Evolutionary conservation across 2,329 filamentous ascomycete genomes (phyloP).

Genomic region (Parascedosporium putredinis): DNA sequence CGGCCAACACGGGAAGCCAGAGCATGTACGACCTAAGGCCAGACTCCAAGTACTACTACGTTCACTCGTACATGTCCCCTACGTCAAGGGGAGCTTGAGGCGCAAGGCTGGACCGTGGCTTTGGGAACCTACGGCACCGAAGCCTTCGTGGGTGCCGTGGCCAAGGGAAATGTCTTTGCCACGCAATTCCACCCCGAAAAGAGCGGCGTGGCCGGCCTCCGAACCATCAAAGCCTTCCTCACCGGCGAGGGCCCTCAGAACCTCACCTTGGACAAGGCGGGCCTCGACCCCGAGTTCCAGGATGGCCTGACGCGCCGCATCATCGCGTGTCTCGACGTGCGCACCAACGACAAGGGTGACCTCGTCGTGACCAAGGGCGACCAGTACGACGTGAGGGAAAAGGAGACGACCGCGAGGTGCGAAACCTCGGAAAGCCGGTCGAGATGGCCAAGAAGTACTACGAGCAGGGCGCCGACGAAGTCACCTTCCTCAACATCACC

Average conservation of each 20-base stretch:
- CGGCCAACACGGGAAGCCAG: slow-evolving; percentile 53
- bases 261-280: slow-evolving; percentile 23
- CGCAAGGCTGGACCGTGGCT: slow-evolving; percentile 82
- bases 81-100: slow-evolving; percentile 65
- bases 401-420: slow-evolving; percentile 55
- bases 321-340: slow-evolving; percentile 93
- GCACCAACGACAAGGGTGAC: slow-evolving; percentile 87
- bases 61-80: slow-evolving; percentile 89
- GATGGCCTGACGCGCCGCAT: slow-evolving; percentile 84
- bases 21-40: slow-evolving; percentile 68
- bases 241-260: slow-evolving; percentile 53
- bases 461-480: slow-evolving; percentile 89
- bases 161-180: slow-evolving; percentile 73
- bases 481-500: slow-evolving; percentile 97
- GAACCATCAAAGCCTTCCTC: slow-evolving; percentile 77
- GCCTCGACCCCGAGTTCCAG: slow-evolving; percentile 18
- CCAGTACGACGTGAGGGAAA: slow-evolving; percentile 96
- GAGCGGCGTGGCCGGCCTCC: slow-evolving; percentile 78
- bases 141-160: slow-evolving; percentile 84
- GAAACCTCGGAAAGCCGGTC: slow-evolving; percentile 93
- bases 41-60: slow-evolving; percentile 94
- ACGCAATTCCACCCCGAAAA: slow-evolving; percentile 99
- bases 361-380: slow-evolving; percentile 97
- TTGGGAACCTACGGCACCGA: slow-evolving; percentile 80
- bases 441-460: slow-evolving; percentile 92